These are phyloP conservation scores for Malus hybrid DNA, from an alignment of 331 rosid species.

Conservation along the genomic window DNA sequence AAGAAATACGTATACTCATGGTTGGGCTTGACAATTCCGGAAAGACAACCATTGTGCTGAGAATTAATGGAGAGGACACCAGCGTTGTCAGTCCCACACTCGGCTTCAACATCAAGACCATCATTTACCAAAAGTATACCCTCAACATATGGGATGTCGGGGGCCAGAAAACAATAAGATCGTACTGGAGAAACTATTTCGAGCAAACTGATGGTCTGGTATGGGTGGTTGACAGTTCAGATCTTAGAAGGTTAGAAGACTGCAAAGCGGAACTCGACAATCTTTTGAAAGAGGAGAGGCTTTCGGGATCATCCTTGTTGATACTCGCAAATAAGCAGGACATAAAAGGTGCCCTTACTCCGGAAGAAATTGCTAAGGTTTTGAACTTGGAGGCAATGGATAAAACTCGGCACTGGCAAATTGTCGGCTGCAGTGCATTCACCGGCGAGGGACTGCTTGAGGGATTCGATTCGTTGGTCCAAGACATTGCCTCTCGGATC, in stretches of 20 bases:
- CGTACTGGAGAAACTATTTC: conserved; percentile 92
- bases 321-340: conserved; percentile 91
- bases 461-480: conserved; percentile 87
- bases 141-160: conserved; percentile 98
- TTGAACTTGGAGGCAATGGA: conserved; percentile 76
- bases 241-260: conserved; percentile 81
- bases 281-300: conserved; percentile 89
- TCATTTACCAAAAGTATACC: conserved; percentile 70
- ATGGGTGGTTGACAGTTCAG: conserved; percentile 95
- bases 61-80: conserved; percentile 84
- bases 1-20: conserved; percentile 78
- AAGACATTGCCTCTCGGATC: conserved; percentile 79
- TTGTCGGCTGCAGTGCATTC: conserved; percentile 76
- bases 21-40: conserved; percentile 90
- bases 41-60: conserved; percentile 73
- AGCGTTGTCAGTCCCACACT: conserved; percentile 76
- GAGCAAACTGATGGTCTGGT: conserved; percentile 95
- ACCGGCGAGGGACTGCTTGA: conserved; percentile 74
- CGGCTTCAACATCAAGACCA: conserved; percentile 88
- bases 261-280: conserved; percentile 81
- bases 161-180: conserved; percentile 88
- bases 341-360: conserved; percentile 68
- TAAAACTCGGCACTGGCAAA: conserved; percentile 66
- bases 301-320: conserved; percentile 74
- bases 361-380: conserved; percentile 68